Evolutionary conservation across 768 basidiomycete species (phyloP), one percentile per base, ranked within the genome.

Genomic region (Suillus fuscotomentosus): DNA sequence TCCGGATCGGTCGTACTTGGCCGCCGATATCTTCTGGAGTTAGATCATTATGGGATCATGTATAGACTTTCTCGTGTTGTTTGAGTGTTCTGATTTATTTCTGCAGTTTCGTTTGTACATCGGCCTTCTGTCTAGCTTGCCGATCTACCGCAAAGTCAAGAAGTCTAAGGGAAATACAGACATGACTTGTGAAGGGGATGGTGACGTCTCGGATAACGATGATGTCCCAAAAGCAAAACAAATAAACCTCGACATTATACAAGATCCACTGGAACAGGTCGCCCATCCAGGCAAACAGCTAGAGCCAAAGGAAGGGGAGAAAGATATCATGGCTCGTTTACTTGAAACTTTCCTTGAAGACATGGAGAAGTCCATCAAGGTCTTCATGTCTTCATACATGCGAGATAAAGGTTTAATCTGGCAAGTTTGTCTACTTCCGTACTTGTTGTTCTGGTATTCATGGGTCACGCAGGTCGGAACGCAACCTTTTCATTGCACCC

Each of bases 321-420:
- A 66, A 7, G 65, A 63, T 5, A 27, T 60, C 22, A 68, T 70
- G 53, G 60, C 61, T 14, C 62, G 60, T 6, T 65, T 77, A 71
- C 75, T 87, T 63, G 70, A 78, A 3, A 70, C 75, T 2, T 94
- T 94, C 72, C 69, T 92, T 61, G 75, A 83, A 39, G 81, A 90
- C 61, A 88, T 91, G 8, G 88, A 86, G 65, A 73, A 72, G n/a
- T 73, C 80, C 42, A 76, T 88, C 67, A 86, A 80, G 65, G 79
- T 91, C 15, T 94, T 92, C 74, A 77, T 94, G 64, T 88, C 89
- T 2, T 89, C 88, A 2, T 84, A 88, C 68, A 86, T 86, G 76
- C 77, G 83, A 31, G 81, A 85, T 61, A 84, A 84, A 61, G 92
- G 91, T 17, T 75, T 90, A 41, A 81, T 87, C 63, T 92, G 88